Conservation (phyloP, 192 early-diverging fungal genomes). For the Piromyces finnis region DNA sequence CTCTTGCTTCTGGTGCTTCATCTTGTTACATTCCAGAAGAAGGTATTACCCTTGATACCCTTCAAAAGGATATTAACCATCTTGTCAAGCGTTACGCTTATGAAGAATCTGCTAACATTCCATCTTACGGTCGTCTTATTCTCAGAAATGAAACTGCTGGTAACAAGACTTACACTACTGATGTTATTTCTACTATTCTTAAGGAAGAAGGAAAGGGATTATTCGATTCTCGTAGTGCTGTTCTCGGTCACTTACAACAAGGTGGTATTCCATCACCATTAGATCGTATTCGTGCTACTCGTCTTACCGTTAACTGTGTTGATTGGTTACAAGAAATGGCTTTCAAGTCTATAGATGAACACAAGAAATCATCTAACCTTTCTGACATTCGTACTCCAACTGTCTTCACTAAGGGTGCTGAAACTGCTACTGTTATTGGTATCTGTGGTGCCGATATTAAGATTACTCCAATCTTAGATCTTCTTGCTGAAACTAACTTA, state of each 20-base stretch:
- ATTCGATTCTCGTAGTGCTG: conserved; percentile 77
- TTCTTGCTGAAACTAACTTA: conserved; percentile 51
- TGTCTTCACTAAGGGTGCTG: conserved; percentile 32
- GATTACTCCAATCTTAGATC: conserved; percentile 49
- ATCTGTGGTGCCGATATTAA: conserved; percentile 55
- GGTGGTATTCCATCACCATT: conserved; percentile 83
- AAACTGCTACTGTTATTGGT: conserved; percentile 60
- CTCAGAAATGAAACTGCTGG: conserved; percentile 42
- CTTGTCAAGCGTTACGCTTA: conserved; percentile 55
- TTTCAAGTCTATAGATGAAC: not conserved
- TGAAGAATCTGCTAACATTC: conserved; percentile 41
- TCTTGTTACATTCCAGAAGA: conserved; percentile 88
- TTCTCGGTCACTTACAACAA: conserved; percentile 91
- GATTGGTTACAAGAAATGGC: conserved; percentile 51
- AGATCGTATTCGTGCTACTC: conserved; percentile 87
- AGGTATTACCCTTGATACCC: conserved; percentile 51
- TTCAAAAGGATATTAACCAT: conserved; percentile 75
- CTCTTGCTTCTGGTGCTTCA: conserved; percentile 71
- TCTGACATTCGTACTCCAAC: conserved; percentile 11
- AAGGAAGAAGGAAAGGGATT: conserved; percentile 72
- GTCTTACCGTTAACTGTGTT: conserved; percentile 61
- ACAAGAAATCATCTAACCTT: conserved; percentile 15
- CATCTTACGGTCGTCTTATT: not conserved
- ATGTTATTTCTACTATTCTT: conserved; percentile 69
- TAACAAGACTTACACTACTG: conserved; percentile 66